Conservation (phyloP, 1,284 basidiomycete species). For the Tylopilus sp. region DNA sequence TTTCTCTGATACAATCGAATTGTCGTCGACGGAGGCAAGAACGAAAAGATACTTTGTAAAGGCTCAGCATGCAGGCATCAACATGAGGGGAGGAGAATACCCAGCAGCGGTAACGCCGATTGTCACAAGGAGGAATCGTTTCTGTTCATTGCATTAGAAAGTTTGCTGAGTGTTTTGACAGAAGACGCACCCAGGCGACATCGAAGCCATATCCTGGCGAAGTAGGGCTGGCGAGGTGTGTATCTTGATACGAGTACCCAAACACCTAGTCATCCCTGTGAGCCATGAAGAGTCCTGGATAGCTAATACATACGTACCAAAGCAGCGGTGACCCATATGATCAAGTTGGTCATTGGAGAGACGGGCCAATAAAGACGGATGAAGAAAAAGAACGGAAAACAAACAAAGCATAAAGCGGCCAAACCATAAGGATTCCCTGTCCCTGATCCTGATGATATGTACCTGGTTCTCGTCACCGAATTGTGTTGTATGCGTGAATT, state of each 20-base stretch:
- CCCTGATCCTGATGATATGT: constrained; percentile 76
- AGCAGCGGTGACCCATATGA: constrained; percentile 78
- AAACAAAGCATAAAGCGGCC: constrained; percentile 75
- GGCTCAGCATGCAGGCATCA: constrained; percentile 10
- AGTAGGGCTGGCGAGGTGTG: constrained; percentile 54
- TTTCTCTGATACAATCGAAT: constrained; percentile 75
- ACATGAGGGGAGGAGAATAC: constrained; percentile 48
- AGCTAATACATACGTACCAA: constrained; percentile 57
- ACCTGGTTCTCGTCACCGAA: constrained; percentile 56
- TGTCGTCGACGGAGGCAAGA: constrained; percentile 77
- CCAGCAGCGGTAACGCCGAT: constrained; percentile 73
- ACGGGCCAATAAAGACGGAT: constrained; percentile 81
- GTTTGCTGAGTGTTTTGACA: background rate
- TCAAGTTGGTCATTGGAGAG: constrained; percentile 77
- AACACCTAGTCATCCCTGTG: constrained; percentile 58
- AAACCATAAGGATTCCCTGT: constrained; percentile 81
- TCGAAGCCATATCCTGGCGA: constrained; percentile 68
- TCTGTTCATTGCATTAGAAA: constrained; percentile 46
- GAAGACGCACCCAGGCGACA: constrained; percentile 70
- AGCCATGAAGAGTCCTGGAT: background rate
- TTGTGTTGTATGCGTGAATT: background rate
- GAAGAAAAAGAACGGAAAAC: constrained; percentile 79
- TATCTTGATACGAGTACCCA: constrained; percentile 80
- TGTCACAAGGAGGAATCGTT: constrained; percentile 71
- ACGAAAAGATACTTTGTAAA: constrained; percentile 66